Percentiles rank a stretch among this genome's conserved stretches.
These are phyloP conservation scores for Oryza glaberrima DNA, from an alignment of 176 grass and related monocot genomes.

Conservation along the genomic window DNA sequence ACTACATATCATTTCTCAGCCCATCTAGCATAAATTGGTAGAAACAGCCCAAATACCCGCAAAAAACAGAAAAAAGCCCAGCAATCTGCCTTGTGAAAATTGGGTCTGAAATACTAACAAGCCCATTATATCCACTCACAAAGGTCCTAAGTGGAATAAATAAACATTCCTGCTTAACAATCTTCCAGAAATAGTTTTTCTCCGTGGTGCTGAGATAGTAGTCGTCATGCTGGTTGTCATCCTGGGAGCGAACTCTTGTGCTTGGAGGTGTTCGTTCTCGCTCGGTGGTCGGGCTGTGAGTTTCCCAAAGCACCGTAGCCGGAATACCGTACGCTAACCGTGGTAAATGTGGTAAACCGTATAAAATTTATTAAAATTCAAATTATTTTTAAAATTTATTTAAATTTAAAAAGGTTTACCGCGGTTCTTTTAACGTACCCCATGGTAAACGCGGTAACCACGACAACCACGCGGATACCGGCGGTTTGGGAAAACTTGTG, in stretches of 20 bases:
- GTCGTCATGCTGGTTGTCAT: no score
- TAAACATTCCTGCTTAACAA: no score
- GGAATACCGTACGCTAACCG: no score
- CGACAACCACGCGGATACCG: rapidly evolving
- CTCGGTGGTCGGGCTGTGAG: no score
- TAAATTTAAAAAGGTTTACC: no score
- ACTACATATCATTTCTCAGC: background rate
- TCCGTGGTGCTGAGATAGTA: no score
- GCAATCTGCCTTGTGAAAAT: background rate
- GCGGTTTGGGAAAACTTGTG: no score
- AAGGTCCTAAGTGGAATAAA: background rate
- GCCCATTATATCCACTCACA: background rate
- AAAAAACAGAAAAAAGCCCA: background rate
- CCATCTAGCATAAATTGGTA: background rate
- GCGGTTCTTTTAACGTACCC: no score
- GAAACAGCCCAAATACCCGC: background rate
- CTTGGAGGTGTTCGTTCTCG: no score
- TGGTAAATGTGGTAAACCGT: rapidly evolving
- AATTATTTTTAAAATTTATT: no score
- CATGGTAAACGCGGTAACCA: rapidly evolving
- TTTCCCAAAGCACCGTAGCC: rapidly evolving
- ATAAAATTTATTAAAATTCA: no score
- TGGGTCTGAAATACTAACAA: background rate
- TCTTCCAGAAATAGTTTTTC: background rate
- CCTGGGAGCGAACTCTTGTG: no score